Percentiles rank a stretch among this genome's conserved stretches.
These are phyloP conservation scores for Talaromyces amestolkiae DNA, from an alignment of 2,329 filamentous ascomycete genomes.

Conservation along the genomic window DNA sequence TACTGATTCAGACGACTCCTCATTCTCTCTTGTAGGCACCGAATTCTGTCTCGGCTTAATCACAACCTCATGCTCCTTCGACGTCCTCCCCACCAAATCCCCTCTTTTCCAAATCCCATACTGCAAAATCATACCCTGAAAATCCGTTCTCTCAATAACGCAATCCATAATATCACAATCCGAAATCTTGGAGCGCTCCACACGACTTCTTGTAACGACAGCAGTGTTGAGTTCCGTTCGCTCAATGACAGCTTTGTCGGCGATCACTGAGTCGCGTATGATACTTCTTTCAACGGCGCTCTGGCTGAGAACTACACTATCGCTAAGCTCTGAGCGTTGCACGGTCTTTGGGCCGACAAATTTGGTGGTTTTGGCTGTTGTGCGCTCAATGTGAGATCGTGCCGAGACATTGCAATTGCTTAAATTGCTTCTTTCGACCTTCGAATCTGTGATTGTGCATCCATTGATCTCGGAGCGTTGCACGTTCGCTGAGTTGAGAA, in stretches of 20 bases:
- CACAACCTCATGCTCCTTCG: slow-evolving; percentile 17
- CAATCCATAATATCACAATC: slow-evolving; percentile 24
- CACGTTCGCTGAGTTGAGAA: slow-evolving; percentile 10
- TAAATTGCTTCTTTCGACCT: slow-evolving; percentile 7
- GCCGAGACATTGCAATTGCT: background rate
- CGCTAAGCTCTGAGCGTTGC: slow-evolving; percentile 13
- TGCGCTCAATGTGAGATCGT: background rate
- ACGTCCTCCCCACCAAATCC: slow-evolving; percentile 22
- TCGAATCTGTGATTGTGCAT: slow-evolving; percentile 12
- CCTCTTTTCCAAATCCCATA: slow-evolving; percentile 25
- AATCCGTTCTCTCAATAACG: slow-evolving; percentile 19
- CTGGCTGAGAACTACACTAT: slow-evolving; percentile 15
- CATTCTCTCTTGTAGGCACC: background rate
- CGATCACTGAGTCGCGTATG: slow-evolving; percentile 12
- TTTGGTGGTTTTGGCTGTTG: slow-evolving; percentile 8
- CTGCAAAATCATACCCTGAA: slow-evolving; percentile 22
- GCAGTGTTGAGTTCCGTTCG: slow-evolving; percentile 15
- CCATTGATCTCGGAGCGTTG: slow-evolving; percentile 14
- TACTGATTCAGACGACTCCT: background rate
- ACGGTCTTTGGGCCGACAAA: slow-evolving; percentile 16
- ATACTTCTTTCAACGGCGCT: slow-evolving; percentile 19
- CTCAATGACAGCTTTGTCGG: slow-evolving; percentile 14
- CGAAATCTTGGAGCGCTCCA: slow-evolving; percentile 18
- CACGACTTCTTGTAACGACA: slow-evolving; percentile 16
- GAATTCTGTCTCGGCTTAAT: slow-evolving; percentile 12